phyloP scores from a whole-genome alignment of 306 rosid genomes.

The Arachis stenosperma region DNA sequence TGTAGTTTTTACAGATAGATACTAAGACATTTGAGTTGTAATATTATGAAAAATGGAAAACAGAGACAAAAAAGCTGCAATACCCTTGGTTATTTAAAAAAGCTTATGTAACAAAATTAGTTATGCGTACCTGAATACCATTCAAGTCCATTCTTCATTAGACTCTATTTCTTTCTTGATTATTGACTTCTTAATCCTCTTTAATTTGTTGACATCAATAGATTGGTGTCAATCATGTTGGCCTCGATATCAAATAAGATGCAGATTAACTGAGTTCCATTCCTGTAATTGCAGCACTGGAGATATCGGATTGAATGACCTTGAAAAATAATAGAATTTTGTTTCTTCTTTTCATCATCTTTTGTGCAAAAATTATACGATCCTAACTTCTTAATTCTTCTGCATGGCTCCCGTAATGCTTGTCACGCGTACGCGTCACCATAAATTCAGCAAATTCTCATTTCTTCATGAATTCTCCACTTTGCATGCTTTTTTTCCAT shows the following conservation, averaged over 20 bases:
- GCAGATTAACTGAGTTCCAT: neutral
- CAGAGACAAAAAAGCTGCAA: neutral
- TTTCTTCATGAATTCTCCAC: no score
- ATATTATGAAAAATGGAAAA: constrained; percentile 23
- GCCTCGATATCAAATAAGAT: neutral
- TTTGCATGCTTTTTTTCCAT: no score
- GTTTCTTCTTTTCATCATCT: constrained; percentile 2
- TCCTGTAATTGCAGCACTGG: neutral
- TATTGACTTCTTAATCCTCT: neutral
- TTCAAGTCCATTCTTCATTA: no score
- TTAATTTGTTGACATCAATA: neutral
- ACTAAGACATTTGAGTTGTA: neutral
- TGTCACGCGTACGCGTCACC: no score
- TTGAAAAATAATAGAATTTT: neutral
- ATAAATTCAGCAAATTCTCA: no score
- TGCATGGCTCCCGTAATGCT: constrained; percentile 12
- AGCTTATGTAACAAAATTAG: no score
- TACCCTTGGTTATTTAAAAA: no score
- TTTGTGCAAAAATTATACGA: neutral
- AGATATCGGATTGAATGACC: neutral
- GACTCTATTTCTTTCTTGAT: neutral
- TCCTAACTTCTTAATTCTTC: constrained; percentile 18
- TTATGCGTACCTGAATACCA: no score
- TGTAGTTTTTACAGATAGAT: neutral
- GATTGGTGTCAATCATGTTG: neutral